These are phyloP conservation scores for Psidium guajava DNA, from an alignment of 345 rosid species.

Conservation along the genomic window DNA sequence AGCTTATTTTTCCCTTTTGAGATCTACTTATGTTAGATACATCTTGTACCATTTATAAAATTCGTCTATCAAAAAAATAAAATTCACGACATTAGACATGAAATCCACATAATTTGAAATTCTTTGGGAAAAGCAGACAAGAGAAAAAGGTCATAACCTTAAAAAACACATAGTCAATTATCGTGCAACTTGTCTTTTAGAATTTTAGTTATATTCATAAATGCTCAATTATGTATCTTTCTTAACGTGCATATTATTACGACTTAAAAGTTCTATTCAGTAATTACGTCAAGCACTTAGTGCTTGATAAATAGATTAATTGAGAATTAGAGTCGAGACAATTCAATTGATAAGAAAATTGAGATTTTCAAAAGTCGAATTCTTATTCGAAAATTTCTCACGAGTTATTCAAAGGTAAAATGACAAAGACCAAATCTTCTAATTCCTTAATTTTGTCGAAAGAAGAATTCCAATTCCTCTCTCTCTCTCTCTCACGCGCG, in stretches of 20 bases:
- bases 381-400: not conserved
- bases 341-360: not conserved
- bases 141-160: not conserved
- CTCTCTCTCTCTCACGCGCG: not conserved
- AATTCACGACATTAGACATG: not conserved
- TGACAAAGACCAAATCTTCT: not conserved
- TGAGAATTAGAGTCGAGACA: not conserved
- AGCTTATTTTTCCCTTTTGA: not conserved
- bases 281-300: not conserved
- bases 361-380: not conserved
- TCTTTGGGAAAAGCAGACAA: not conserved
- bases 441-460: not conserved
- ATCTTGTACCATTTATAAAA: not conserved
- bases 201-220: not conserved
- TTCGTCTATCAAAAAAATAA: not conserved
- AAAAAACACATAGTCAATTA: not conserved
- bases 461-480: not conserved
- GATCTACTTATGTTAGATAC: not conserved
- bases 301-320: not conserved
- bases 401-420: not conserved
- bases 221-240: not conserved
- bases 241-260: not conserved
- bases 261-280: too few species aligned
- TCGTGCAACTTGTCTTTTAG: not conserved
- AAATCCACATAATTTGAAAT: not conserved